Percentiles rank a stretch among this genome's conserved stretches.
Evolutionary conservation across 139 green algal species (phyloP).

Genomic region (Pleodorina starrii): DNA sequence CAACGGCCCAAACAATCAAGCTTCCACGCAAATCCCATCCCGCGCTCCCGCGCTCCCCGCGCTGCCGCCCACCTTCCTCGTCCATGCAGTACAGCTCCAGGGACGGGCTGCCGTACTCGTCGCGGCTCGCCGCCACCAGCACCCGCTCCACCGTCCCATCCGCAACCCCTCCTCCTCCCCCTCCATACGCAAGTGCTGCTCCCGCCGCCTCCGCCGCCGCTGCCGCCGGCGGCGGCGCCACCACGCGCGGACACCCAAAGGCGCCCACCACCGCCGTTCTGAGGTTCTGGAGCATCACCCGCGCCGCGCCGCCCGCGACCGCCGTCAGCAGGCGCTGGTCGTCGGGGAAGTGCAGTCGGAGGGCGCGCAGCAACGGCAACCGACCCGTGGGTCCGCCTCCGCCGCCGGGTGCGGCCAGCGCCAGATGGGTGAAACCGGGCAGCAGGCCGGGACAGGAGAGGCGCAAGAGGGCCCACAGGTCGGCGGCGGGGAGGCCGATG

Average conservation of each 20-base stretch:
- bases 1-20: too few relatives aligned
- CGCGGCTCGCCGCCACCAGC: slow-evolving; percentile 10
- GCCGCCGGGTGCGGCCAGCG: not conserved
- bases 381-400: not conserved
- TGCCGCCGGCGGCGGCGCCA: not conserved
- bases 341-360: slow-evolving; percentile 35
- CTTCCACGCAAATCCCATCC: too few relatives aligned
- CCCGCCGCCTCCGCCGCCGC: not conserved
- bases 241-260: slow-evolving; percentile 29
- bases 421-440: not conserved
- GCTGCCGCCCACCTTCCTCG: slow-evolving; percentile 11
- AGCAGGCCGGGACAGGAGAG: slow-evolving; percentile 32
- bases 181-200: not conserved
- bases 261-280: slow-evolving; percentile 31
- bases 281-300: slow-evolving; percentile 31
- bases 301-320: not conserved
- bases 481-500: slow-evolving; percentile 24
- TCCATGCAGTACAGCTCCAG: slow-evolving; percentile 47
- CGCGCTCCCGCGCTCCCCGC: too few relatives aligned
- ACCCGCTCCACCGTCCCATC: slow-evolving; percentile 48
- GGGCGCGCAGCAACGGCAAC: not conserved
- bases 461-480: slow-evolving; percentile 31
- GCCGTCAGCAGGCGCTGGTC: slow-evolving; percentile 30
- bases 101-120: slow-evolving; percentile 27
- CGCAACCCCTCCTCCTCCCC: not conserved